Percentiles rank a stretch among this genome's conserved stretches.
phyloP scores from a whole-genome alignment of 257 asterid genomes.

The Forsythia viridissima region DNA sequence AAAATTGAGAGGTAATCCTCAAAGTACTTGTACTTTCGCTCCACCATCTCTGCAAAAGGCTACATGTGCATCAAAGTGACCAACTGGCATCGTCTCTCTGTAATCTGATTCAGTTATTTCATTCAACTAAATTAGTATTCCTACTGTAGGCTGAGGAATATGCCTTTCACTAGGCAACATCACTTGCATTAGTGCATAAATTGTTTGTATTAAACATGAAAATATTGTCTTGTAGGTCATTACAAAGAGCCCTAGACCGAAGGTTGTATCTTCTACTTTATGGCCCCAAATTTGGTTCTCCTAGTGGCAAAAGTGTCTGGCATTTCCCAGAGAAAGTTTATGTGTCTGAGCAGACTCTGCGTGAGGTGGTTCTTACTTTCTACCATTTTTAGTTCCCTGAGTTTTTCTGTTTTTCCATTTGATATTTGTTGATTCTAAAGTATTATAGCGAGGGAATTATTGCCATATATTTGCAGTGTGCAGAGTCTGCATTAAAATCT shows the following conservation, averaged over 20 bases:
- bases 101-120: background rate
- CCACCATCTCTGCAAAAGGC: background rate
- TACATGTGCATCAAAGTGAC: background rate
- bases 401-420: background rate
- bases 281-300: constrained; percentile 56
- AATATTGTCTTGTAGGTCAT: constrained; percentile 55
- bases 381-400: background rate
- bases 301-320: constrained; percentile 64
- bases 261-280: constrained; percentile 87
- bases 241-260: constrained; percentile 85
- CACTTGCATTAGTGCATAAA: background rate
- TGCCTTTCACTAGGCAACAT: background rate
- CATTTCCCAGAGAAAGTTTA: constrained; percentile 90
- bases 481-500: constrained; percentile 80
- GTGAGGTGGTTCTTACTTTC: constrained; percentile 52
- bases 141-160: background rate
- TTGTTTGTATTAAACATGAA: background rate
- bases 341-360: constrained; percentile 72
- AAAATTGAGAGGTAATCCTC: background rate
- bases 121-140: background rate
- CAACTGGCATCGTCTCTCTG: background rate
- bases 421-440: constrained; percentile 13
- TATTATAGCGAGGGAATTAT: constrained; percentile 12
- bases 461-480: constrained; percentile 62
- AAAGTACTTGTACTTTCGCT: background rate